Evolutionary conservation across 2,329 filamentous ascomycete genomes (phyloP), one percentile per base, ranked within the genome.

Genomic region (Aspergillus spinulosporus): DNA sequence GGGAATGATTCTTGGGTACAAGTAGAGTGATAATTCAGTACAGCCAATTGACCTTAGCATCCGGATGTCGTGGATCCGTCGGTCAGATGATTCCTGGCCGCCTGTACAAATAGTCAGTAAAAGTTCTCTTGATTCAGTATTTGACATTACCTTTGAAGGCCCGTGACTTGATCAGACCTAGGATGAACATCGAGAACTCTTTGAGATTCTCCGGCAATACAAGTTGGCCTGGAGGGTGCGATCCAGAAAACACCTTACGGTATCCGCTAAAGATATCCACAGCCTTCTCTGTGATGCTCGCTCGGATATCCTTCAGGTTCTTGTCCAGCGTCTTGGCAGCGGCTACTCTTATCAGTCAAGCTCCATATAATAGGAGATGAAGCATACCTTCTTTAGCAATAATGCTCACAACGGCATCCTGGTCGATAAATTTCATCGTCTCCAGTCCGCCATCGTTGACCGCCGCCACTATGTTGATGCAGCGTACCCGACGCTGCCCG

Each of bases 131-230:
- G 48, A 43, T 37, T 43, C 21, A 46, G 36, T 8, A 21, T 32
- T 32, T 28, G 6, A 46, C 32, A 12, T 43, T 66, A 79, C 78
- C 84, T 78, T 97, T 97, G 78, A 97, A 92, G 2, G 93, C 92
- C 56, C 94, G 86, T 55, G 86, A 92, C 74, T 99, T 99, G 71
- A 96, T 78, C 61, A 97, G 78, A 46, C 89, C 88, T 7, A 99
- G 86, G 76, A 95, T 90, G 74, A 94, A 97, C 92, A 99, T 97
- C 67, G 89, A 87, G 66, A 96, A 92, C 71, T 99, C 94, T 72
- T 97, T 97, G 31, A 99, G 83, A 63, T 93, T 90, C 76, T 99
- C 94, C 0, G 94, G 94, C 75, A 99, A 86, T 31, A 99, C 92
- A 31, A 99, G 84, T 74, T 99, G 92, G 4, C 92, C 90, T 1